Percentiles rank a stretch among this genome's conserved stretches.
Conservation (phyloP, 805 yeast genomes). For the Cyberlindnera bimundalis region DNA sequence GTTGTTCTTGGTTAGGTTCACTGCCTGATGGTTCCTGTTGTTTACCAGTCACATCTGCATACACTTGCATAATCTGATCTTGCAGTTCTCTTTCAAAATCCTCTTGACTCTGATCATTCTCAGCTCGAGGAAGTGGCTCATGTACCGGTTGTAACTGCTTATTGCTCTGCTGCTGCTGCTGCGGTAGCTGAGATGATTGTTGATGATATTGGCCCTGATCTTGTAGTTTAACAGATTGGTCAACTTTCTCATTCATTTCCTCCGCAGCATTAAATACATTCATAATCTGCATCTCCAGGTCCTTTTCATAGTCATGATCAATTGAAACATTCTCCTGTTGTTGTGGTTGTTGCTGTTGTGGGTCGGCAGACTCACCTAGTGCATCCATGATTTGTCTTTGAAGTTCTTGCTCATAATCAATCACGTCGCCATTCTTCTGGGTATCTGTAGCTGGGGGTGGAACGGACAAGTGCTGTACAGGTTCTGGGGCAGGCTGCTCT, state of each 20-base stretch:
- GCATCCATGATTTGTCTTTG: constrained; percentile 26
- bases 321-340: not conserved
- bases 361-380: constrained; percentile 11
- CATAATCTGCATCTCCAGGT: constrained; percentile 24
- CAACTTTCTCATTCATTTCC: not conserved
- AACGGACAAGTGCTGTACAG: not conserved
- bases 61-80: constrained; percentile 25
- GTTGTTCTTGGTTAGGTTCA: not conserved
- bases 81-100: constrained; percentile 24
- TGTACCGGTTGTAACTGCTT: not conserved
- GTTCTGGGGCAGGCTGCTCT: too few relatives aligned
- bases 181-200: not conserved
- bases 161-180: not conserved
- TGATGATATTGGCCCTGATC: too few relatives aligned
- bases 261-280: constrained; percentile 14
- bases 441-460: not conserved
- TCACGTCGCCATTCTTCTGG: not conserved
- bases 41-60: constrained; percentile 18
- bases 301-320: constrained; percentile 16
- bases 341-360: constrained; percentile 1
- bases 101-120: constrained; percentile 6
- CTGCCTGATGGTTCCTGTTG: constrained; percentile 4
- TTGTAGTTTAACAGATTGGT: not conserved
- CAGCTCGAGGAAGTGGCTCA: not conserved
- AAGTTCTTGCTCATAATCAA: constrained; percentile 22